Percentiles rank a stretch among this genome's conserved stretches.
Conservation (phyloP, 441 rosid species). For the Erysimum pusillum region DNA sequence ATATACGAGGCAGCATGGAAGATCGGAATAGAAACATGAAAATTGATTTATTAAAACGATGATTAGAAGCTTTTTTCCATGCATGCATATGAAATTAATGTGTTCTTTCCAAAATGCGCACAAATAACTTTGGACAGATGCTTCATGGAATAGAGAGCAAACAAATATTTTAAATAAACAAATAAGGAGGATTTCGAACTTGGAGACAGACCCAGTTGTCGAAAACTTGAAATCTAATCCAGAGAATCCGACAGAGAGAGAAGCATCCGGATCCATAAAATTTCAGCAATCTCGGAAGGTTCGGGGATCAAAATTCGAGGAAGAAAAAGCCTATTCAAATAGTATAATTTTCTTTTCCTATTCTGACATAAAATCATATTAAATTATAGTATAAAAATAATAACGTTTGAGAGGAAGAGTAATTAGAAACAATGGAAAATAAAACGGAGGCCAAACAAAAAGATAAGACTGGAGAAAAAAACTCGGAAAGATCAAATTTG, state of each 20-base stretch:
- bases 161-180: constrained; percentile 1
- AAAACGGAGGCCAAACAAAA: background rate
- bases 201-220: constrained; percentile 60
- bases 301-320: constrained; percentile 54
- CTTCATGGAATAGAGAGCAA: constrained; percentile 60
- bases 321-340: constrained; percentile 12
- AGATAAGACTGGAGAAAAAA: background rate
- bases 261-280: constrained; percentile 56
- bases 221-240: constrained; percentile 63
- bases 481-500: background rate
- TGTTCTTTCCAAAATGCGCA: constrained; percentile 62
- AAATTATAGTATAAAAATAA: background rate
- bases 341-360: background rate
- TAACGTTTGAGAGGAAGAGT: background rate
- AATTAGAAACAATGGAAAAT: background rate
- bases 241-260: constrained; percentile 49
- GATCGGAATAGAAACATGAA: constrained; percentile 76
- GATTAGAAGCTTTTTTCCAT: constrained; percentile 47
- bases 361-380: constrained; percentile 38
- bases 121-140: constrained; percentile 61
- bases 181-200: constrained; percentile 41
- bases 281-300: constrained; percentile 55
- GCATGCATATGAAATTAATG: constrained; percentile 73
- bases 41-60: constrained; percentile 58
- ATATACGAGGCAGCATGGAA: constrained; percentile 64